Conservation (phyloP, 2,329 filamentous ascomycete genomes). For the Cucurbitaria berberidis region DNA sequence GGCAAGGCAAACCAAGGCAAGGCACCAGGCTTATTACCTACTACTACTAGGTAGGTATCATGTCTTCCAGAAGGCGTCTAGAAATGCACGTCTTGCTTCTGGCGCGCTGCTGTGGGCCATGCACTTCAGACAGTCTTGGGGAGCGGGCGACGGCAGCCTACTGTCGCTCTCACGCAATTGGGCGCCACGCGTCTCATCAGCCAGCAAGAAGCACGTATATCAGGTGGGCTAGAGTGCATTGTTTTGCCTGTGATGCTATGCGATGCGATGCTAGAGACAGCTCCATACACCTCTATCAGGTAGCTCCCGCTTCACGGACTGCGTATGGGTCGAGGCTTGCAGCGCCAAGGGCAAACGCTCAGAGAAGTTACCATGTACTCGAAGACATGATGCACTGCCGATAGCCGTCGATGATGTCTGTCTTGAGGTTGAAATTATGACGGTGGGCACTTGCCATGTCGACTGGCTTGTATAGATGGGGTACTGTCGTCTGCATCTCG, state of each 20-base stretch:
- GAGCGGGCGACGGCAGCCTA: slow-evolving; percentile 15
- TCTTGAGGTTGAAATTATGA: no score
- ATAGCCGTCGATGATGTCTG: no score
- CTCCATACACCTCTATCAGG: no score
- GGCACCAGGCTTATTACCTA: slow-evolving; percentile 19
- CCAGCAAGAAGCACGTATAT: no score
- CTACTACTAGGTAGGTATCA: no score
- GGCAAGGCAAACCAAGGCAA: slow-evolving; percentile 22
- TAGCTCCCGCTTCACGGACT: slow-evolving; percentile 23
- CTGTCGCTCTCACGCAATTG: slow-evolving; percentile 20
- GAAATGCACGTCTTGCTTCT: slow-evolving; percentile 20
- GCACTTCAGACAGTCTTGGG: slow-evolving; percentile 20
- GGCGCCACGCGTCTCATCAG: slow-evolving; percentile 19
- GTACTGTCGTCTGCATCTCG: no score
- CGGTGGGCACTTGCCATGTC: no score
- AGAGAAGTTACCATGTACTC: no score
- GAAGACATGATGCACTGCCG: not conserved
- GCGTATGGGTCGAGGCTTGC: slow-evolving; percentile 8
- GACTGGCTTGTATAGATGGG: no score
- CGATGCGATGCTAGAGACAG: slow-evolving; percentile 3
- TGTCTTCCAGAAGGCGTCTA: slow-evolving; percentile 42
- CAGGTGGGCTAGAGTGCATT: not conserved
- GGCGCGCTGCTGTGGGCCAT: slow-evolving; percentile 16
- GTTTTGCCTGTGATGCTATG: no score
- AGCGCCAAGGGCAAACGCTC: slow-evolving; percentile 1